Percentiles rank a stretch among this genome's conserved stretches.
Conservation (phyloP, 345 rosid genomes). For the Corymbia maculata region DNA sequence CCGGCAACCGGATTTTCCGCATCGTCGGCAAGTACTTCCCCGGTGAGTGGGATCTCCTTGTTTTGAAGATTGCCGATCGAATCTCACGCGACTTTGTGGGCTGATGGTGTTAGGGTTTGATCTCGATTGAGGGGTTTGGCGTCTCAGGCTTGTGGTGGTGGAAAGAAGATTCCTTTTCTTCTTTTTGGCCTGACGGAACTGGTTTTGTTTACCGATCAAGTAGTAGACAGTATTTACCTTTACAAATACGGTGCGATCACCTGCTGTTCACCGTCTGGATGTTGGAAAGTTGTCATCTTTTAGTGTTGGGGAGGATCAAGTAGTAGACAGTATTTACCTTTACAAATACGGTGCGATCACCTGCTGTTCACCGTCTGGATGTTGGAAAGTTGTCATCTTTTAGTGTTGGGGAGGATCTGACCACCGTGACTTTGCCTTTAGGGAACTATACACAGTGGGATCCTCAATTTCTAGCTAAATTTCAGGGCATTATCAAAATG, state of each 20-base stretch:
- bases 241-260: not conserved
- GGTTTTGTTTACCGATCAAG: not conserved
- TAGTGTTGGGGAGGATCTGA: not conserved
- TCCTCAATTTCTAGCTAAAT: not conserved
- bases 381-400: not conserved
- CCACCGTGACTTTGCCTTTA: not conserved
- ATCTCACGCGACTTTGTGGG: not conserved
- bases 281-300: not conserved
- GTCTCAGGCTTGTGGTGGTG: not conserved
- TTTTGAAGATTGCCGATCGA: not conserved
- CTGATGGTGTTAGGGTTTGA: not conserved
- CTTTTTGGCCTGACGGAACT: not conserved
- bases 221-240: not conserved
- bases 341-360: not conserved
- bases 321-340: not conserved
- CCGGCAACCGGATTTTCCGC: conserved; percentile 64
- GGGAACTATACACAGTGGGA: not conserved
- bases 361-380: not conserved
- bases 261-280: not conserved
- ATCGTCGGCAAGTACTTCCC: conserved; percentile 83
- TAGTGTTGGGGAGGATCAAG: too few species aligned
- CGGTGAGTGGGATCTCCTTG: conserved; percentile 23
- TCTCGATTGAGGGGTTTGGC: not conserved
- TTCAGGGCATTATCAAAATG: not conserved
- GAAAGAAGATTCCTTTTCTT: not conserved